Evolutionary conservation across 2,329 filamentous ascomycete genomes (phyloP), one percentile per base, ranked within the genome.

Genomic region (Colletotrichum tamarilloi): DNA sequence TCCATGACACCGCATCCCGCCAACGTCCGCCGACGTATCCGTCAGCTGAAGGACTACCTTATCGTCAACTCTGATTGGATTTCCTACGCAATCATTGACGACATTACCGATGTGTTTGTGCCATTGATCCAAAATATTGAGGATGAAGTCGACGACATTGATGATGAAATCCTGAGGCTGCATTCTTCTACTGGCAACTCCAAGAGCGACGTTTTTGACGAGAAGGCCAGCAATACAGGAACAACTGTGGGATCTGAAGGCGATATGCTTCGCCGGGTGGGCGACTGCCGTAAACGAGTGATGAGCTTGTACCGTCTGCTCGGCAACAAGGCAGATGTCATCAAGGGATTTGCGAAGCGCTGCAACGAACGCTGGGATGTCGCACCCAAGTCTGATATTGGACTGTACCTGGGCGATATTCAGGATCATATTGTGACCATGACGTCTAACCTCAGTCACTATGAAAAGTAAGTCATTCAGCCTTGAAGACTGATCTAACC

Each of bases 401-500:
- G 97, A n/a, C 85, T 99, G 66, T 99, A 98, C 83, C 86, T 99
- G 72, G 97, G 97, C 75, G 97, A 99, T 85, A 99, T 99, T 76
- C 97, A 99, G 82, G 97, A 99, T 85, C 97, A 99, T 81, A 98
- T 99, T 77, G 92, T 99, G 77, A 99, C 97, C 75, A 99, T 99
- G 97, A 98, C 96, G 49, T 94, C 93, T 64, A 99, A 98, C 81
- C 84, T 99, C 80, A 93, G 92, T 76, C 97, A 99, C 81, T 98
- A 98, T 79, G 97, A 99, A 84, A 97, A 95, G 94, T 97, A 87
- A 79, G 92, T 87, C 22, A 38, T 19, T 14, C 62, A 28, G 9
- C 6, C 49, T 35, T 38, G 35, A 11, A n/a, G 22, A 19, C 24
- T 35, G 6, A 24, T 38, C 14, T 2, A 32, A 14, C 3, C 26